Evolutionary conservation across 352 stramenopile species (phyloP).

Genomic region (Globisporangium paddicum): DNA sequence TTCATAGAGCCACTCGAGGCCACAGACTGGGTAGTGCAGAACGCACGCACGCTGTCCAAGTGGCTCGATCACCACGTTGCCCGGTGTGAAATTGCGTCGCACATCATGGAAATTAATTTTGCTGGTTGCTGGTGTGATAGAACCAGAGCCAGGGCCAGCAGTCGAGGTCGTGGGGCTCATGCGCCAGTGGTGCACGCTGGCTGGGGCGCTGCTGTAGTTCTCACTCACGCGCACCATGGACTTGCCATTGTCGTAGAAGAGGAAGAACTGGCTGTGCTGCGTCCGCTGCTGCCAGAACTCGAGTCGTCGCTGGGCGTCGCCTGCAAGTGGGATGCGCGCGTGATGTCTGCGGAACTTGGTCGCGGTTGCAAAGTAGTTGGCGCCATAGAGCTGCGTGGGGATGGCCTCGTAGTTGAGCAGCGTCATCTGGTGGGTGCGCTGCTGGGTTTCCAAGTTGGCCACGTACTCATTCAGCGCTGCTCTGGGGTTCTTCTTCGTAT

Average conservation of each 20-base stretch:
- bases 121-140: neutral
- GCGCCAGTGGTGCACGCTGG: constrained; percentile 37
- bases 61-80: neutral
- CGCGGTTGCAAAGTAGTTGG: constrained; percentile 24
- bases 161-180: neutral
- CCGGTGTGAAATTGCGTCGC: constrained; percentile 14
- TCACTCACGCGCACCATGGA: constrained; percentile 26
- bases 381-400: constrained; percentile 10
- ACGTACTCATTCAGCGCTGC: neutral
- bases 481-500: neutral
- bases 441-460: neutral
- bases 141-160: neutral
- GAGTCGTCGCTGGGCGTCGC: constrained; percentile 13
- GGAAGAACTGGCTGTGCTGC: constrained; percentile 29
- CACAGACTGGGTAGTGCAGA: constrained; percentile 36
- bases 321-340: constrained; percentile 17
- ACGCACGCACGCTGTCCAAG: constrained; percentile 12
- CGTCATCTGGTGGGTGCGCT: constrained; percentile 24
- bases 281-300: constrained; percentile 24
- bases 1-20: constrained; percentile 30
- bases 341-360: constrained; percentile 27
- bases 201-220: constrained; percentile 2
- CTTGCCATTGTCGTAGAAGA: constrained; percentile 49
- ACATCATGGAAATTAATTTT: constrained; percentile 30
- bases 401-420: constrained; percentile 34